Conservation (phyloP, 2,329 filamentous ascomycete species). For the Corynespora cassiicola region DNA sequence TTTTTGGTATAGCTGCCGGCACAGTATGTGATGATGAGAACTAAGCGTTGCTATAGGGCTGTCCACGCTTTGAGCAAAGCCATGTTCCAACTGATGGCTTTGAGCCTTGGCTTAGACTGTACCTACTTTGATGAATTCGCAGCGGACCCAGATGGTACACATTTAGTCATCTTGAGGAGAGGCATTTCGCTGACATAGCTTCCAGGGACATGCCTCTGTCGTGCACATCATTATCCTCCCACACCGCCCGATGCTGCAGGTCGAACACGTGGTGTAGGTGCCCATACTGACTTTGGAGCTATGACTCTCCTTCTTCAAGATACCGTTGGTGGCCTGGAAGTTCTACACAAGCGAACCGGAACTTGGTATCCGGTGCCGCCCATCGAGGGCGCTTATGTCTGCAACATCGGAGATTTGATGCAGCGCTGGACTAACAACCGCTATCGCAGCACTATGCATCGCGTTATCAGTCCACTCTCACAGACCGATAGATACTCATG, state of each 20-base stretch:
- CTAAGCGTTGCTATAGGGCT: constrained; percentile 1
- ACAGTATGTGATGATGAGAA: neutral
- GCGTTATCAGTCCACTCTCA: constrained; percentile 34
- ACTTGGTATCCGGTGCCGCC: constrained; percentile 51
- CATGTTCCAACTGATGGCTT: constrained; percentile 44
- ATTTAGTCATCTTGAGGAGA: neutral
- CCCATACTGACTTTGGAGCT: constrained; percentile 64
- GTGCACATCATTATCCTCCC: constrained; percentile 39
- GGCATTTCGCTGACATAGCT: neutral
- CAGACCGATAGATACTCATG: constrained; percentile 35
- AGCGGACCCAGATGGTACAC: constrained; percentile 33
- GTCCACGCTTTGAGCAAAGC: constrained; percentile 32
- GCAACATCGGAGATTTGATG: constrained; percentile 50
- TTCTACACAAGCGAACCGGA: constrained; percentile 52
- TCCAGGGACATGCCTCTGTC: constrained; percentile 15
- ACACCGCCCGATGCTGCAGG: constrained; percentile 42
- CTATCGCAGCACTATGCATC: constrained; percentile 30
- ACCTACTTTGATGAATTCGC: constrained; percentile 43
- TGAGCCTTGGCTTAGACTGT: constrained; percentile 42
- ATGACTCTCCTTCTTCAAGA: constrained; percentile 64
- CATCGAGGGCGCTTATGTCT: constrained; percentile 41
- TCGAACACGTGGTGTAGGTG: constrained; percentile 46
- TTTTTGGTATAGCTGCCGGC: no score
- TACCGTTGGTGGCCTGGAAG: constrained; percentile 57
- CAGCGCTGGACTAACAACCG: constrained; percentile 49